Conservation (phyloP, 345 rosid genomes). For the Barbarea vulgaris region DNA sequence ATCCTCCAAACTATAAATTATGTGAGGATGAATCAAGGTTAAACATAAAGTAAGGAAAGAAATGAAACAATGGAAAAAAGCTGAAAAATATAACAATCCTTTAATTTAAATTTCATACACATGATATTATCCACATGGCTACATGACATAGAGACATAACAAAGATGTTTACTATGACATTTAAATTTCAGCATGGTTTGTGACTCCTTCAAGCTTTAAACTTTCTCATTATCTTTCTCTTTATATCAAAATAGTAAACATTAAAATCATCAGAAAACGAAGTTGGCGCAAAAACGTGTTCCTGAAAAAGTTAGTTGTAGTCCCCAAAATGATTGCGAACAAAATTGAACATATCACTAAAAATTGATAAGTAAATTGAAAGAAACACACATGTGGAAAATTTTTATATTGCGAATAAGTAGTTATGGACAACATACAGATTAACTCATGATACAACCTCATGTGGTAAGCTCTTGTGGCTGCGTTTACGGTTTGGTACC, state of each 20-base stretch:
- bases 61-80: no score
- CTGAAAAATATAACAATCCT: background rate
- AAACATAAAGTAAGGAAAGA: background rate
- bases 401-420: conserved; percentile 14
- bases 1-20: no score
- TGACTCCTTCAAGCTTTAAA: conserved; percentile 2
- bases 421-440: conserved; percentile 38
- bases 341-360: background rate
- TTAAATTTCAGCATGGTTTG: conserved; percentile 7
- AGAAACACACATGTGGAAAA: conserved; percentile 1
- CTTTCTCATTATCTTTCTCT: background rate
- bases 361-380: background rate
- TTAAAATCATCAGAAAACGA: background rate
- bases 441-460: conserved; percentile 14
- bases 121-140: background rate
- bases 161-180: background rate
- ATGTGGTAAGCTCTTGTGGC: conserved; percentile 30
- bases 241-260: conserved; percentile 2
- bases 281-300: background rate
- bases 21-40: background rate
- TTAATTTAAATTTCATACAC: background rate
- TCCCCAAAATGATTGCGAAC: background rate
- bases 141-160: background rate
- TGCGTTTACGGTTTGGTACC: conserved; percentile 22
- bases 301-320: conserved; percentile 13